These are phyloP conservation scores for Phytophthora hybrid DNA, from an alignment of 352 stramenopile genomes.

Conservation along the genomic window DNA sequence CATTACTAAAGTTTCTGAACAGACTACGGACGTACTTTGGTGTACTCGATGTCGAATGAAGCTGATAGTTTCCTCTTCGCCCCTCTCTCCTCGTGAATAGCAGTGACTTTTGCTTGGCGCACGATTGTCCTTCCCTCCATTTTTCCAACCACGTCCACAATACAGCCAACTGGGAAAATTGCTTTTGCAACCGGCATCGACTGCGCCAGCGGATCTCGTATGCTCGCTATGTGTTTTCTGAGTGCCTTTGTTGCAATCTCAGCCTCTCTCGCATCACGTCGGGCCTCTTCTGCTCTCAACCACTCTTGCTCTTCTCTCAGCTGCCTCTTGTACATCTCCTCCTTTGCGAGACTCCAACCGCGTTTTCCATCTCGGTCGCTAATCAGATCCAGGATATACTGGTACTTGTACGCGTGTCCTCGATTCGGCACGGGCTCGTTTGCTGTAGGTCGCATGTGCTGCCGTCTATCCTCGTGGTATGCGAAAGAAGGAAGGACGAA, in stretches of 20 bases:
- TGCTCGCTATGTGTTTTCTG: conserved; percentile 19
- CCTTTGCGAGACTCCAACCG: conserved; percentile 63
- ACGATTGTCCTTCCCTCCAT: conserved; percentile 31
- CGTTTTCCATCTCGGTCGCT: conserved; percentile 67
- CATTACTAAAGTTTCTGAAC: neutral
- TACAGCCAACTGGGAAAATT: conserved; percentile 51
- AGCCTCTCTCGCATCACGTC: conserved; percentile 28
- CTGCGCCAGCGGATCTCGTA: conserved; percentile 19
- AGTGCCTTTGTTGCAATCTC: conserved; percentile 37
- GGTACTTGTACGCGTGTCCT: conserved; percentile 76
- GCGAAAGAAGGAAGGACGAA: conserved; percentile 61
- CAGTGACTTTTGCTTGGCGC: conserved; percentile 41
- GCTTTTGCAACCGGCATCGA: conserved; percentile 44
- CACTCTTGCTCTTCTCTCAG: conserved; percentile 31
- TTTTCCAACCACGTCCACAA: conserved; percentile 44
- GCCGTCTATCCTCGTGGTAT: conserved; percentile 47
- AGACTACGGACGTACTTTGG: conserved; percentile 27
- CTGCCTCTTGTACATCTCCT: conserved; percentile 38
- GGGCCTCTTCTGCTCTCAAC: conserved; percentile 24
- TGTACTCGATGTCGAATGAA: conserved; percentile 63
- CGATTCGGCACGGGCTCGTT: conserved; percentile 47
- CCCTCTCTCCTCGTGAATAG: conserved; percentile 36
- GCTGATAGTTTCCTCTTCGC: conserved; percentile 23
- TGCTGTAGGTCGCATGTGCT: conserved; percentile 63
- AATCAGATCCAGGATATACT: conserved; percentile 75